Conservation (phyloP, 2,329 filamentous ascomycete species). For the Aaosphaeria pasadenensis region DNA sequence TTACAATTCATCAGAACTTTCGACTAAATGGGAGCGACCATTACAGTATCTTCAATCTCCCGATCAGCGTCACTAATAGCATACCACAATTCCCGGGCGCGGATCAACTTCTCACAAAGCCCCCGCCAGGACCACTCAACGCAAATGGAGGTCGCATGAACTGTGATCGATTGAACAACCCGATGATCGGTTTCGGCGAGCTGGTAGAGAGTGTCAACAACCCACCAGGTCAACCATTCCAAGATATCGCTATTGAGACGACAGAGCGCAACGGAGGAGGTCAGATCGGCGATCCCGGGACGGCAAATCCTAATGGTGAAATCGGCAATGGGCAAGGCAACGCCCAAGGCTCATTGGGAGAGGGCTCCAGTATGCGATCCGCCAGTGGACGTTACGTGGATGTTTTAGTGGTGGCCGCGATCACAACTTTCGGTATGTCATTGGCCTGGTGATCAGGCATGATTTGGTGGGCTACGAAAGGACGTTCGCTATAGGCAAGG, state of each 20-base stretch:
- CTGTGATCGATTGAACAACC: conserved; percentile 28
- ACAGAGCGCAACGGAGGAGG: conserved; percentile 21
- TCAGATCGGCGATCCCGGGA: conserved; percentile 22
- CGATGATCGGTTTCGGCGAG: conserved; percentile 17
- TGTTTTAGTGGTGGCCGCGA: conserved; percentile 5
- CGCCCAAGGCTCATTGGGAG: not conserved
- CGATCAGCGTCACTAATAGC: conserved; percentile 65
- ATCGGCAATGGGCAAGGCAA: conserved; percentile 4
- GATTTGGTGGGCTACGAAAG: not conserved
- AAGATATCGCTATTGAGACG: conserved; percentile 25
- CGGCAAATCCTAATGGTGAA: conserved; percentile 4
- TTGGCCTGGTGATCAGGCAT: not conserved
- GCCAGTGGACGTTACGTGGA: not conserved
- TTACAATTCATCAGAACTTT: conserved; percentile 70
- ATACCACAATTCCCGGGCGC: conserved; percentile 45
- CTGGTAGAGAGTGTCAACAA: conserved; percentile 31
- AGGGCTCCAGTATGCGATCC: not conserved
- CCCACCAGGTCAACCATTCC: conserved; percentile 27
- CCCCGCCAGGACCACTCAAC: conserved; percentile 30
- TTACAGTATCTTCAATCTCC: conserved; percentile 70
- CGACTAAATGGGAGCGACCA: conserved; percentile 61
- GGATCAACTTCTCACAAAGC: conserved; percentile 27
- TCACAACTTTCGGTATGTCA: not conserved
- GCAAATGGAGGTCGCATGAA: conserved; percentile 31
- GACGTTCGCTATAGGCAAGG: not conserved